These are phyloP conservation scores for Colletotrichum sp. DNA, from an alignment of 2,329 filamentous ascomycete genomes.

Conservation along the genomic window DNA sequence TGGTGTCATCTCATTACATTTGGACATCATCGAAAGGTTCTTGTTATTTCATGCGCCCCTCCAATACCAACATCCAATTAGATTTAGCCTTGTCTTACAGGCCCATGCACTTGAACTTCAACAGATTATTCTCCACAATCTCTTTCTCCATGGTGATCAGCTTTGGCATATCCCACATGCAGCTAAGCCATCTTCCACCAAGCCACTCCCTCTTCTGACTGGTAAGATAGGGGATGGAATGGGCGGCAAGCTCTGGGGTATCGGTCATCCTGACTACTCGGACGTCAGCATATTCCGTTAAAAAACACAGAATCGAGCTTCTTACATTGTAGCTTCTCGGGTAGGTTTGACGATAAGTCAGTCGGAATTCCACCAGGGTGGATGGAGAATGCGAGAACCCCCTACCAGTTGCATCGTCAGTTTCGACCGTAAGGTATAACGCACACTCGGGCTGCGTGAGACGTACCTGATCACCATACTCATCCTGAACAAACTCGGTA, in stretches of 20 bases:
- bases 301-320: accelerated
- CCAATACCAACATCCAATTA: accelerated
- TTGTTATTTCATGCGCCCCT: background rate
- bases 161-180: constrained; percentile 23
- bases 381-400: constrained; percentile 43
- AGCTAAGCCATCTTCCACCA: constrained; percentile 17
- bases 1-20: background rate
- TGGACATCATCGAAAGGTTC: accelerated
- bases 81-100: background rate
- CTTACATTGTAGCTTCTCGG: constrained; percentile 17
- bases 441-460: accelerated
- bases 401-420: constrained; percentile 26
- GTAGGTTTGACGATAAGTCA: constrained; percentile 27
- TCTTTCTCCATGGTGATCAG: constrained; percentile 5
- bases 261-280: constrained; percentile 18
- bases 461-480: constrained; percentile 38
- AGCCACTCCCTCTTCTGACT: constrained; percentile 17
- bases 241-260: constrained; percentile 17
- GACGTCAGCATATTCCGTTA: background rate
- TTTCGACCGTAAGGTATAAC: background rate
- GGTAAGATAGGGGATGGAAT: constrained; percentile 17
- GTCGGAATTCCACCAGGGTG: constrained; percentile 46
- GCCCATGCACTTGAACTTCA: constrained; percentile 20
- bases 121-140: background rate
- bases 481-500: constrained; percentile 51